These are phyloP conservation scores for Teunomyces pallodes DNA, from an alignment of 805 yeast species.

Conservation along the genomic window DNA sequence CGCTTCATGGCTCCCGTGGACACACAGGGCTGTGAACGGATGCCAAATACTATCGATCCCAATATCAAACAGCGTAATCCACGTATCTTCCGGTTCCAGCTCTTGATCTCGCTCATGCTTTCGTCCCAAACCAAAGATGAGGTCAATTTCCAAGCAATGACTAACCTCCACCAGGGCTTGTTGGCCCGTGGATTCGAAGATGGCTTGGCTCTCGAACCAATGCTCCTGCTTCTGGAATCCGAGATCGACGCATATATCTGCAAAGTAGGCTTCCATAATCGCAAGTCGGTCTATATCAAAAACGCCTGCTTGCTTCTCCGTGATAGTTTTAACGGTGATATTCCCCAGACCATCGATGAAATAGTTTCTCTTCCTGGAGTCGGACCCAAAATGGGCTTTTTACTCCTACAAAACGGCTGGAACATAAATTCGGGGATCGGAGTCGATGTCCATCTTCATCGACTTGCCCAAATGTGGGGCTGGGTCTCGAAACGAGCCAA, in stretches of 20 bases:
- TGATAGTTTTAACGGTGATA: constrained; percentile 56
- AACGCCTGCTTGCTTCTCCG: constrained; percentile 53
- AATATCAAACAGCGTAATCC: constrained; percentile 32
- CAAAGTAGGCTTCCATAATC: constrained; percentile 82
- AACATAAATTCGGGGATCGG: constrained; percentile 77
- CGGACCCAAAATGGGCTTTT: constrained; percentile 92
- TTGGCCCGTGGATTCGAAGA: constrained; percentile 33
- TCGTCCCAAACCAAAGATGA: constrained; percentile 93
- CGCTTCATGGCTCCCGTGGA: constrained; percentile 81
- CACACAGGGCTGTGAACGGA: constrained; percentile 75
- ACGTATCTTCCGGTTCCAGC: constrained; percentile 59
- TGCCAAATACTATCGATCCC: constrained; percentile 45
- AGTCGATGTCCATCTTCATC: constrained; percentile 86
- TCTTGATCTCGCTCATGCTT: constrained; percentile 77
- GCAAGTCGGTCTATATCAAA: constrained; percentile 73
- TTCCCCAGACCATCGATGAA: constrained; percentile 69
- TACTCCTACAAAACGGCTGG: constrained; percentile 84
- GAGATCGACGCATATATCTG: constrained; percentile 65
- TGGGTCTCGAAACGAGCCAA: constrained; percentile 58
- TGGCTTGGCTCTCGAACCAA: constrained; percentile 59
- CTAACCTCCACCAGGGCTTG: constrained; percentile 51
- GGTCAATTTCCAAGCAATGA: constrained; percentile 72
- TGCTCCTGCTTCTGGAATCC: constrained; percentile 47
- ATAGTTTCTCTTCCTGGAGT: constrained; percentile 80
- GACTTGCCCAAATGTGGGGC: constrained; percentile 75